Conservation (phyloP, 2,329 filamentous ascomycete genomes). For the Talaromyces sp. region DNA sequence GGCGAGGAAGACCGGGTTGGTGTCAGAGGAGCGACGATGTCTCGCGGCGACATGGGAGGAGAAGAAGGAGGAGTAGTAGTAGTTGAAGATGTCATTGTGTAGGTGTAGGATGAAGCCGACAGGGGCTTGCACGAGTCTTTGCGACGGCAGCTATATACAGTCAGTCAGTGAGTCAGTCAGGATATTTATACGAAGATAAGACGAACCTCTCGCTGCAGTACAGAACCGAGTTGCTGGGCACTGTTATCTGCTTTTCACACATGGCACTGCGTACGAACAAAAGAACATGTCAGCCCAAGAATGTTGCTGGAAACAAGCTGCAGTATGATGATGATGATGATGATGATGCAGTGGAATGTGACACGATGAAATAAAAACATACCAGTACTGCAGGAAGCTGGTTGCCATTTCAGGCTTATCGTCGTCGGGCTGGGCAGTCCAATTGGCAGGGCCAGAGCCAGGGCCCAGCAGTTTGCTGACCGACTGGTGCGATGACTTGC, state of each 20-base stretch:
- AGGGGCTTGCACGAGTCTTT: conserved; percentile 42
- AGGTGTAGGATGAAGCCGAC: conserved; percentile 31
- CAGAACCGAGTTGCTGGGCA: conserved; percentile 53
- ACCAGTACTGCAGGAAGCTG: conserved; percentile 43
- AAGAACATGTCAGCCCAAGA: conserved; percentile 19
- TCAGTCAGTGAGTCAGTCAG: not conserved
- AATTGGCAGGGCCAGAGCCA: conserved; percentile 17
- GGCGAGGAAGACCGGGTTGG: conserved; percentile 18
- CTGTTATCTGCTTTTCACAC: conserved; percentile 60
- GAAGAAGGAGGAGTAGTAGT: conserved; percentile 27
- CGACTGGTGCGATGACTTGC: conserved; percentile 18
- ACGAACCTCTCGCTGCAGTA: conserved; percentile 61
- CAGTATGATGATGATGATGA: no score
- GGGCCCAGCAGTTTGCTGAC: conserved; percentile 29
- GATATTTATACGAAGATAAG: conserved; percentile 6
- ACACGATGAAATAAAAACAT: conserved; percentile 17
- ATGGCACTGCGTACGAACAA: conserved; percentile 44
- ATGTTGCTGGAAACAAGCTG: not conserved
- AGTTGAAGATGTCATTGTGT: conserved; percentile 22
- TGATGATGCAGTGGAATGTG: conserved; percentile 10
- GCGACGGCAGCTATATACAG: conserved; percentile 35
- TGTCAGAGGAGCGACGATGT: conserved; percentile 31
- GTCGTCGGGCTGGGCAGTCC: conserved; percentile 18
- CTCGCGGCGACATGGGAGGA: conserved; percentile 29
- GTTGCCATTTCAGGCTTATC: conserved; percentile 34